These are phyloP conservation scores for Diutina pseudorugosa DNA, from an alignment of 1,139 yeast genomes.

Conservation along the genomic window DNA sequence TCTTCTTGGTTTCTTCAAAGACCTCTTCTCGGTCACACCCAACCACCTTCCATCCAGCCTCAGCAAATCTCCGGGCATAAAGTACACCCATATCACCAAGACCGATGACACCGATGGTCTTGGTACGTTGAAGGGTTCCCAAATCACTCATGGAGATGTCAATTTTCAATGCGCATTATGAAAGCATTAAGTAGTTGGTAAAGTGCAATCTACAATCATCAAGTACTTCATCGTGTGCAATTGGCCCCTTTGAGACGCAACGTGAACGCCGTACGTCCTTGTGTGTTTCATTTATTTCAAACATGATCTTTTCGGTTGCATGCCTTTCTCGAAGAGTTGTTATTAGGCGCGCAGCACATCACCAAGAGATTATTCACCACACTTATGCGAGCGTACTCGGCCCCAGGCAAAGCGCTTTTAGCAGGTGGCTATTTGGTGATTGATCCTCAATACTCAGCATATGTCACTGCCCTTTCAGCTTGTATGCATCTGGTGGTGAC, in stretches of 20 bases:
- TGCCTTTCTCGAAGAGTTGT: no score
- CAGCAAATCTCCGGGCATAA: constrained; percentile 66
- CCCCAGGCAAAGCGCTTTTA: constrained; percentile 89
- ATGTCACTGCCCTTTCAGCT: constrained; percentile 79
- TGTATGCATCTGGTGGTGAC: constrained; percentile 72
- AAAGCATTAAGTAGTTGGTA: no score
- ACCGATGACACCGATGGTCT: constrained; percentile 80
- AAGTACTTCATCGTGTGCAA: no score
- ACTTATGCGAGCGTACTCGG: constrained; percentile 14
- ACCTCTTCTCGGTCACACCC: constrained; percentile 80
- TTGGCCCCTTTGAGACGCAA: no score
- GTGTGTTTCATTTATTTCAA: no score
- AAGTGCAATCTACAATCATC: no score
- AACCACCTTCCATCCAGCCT: constrained; percentile 83
- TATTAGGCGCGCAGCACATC: no score
- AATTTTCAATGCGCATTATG: neutral
- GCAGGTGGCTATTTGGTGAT: constrained; percentile 93
- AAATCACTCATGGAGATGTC: neutral
- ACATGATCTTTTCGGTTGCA: no score
- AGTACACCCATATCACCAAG: constrained; percentile 93
- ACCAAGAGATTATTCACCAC: neutral
- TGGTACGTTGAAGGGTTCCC: constrained; percentile 11
- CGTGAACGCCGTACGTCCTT: no score
- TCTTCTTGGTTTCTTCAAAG: constrained; percentile 34
- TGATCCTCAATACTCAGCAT: constrained; percentile 62